Conservation (phyloP, 257 asterid genomes). For the Solanum pinnatisectum region DNA sequence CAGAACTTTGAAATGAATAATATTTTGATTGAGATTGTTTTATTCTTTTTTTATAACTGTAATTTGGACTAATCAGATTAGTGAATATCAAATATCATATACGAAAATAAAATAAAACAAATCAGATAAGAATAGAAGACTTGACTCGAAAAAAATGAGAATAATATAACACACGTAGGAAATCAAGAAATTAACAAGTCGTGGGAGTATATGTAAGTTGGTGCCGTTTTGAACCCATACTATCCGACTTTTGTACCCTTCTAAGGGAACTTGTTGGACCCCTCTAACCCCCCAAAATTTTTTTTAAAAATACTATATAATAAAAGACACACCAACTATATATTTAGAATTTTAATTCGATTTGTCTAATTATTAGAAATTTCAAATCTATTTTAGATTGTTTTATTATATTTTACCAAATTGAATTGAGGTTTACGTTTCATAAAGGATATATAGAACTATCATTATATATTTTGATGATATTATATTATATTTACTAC, state of each 20-base stretch:
- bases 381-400: neutral
- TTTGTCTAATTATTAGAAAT: neutral
- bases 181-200: neutral
- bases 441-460: neutral
- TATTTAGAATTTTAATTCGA: neutral
- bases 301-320: neutral
- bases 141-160: neutral
- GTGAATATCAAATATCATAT: neutral
- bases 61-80: neutral
- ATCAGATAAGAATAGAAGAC: neutral
- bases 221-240: neutral
- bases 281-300: neutral
- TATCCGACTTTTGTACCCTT: neutral
- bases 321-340: neutral
- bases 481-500: neutral
- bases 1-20: neutral
- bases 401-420: neutral
- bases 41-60: neutral
- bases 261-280: neutral
- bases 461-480: neutral
- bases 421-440: neutral
- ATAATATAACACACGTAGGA: neutral
- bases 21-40: neutral
- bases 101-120: rapidly evolving
- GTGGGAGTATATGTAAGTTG: neutral